phyloP scores from a whole-genome alignment of 345 rosid genomes.

The Eutrema japonicum region DNA sequence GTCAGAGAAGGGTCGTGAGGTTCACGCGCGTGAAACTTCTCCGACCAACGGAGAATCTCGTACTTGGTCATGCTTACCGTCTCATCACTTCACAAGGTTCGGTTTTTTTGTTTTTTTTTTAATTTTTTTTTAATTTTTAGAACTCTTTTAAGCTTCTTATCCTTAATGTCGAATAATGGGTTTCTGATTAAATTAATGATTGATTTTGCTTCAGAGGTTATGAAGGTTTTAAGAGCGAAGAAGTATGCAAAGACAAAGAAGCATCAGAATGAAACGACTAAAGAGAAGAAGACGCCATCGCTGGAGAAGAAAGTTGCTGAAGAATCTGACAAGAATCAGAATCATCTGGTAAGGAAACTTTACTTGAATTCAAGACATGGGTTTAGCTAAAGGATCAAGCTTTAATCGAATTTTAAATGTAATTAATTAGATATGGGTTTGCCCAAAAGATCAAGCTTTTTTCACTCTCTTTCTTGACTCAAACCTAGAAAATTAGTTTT shows the following conservation, averaged over 20 bases:
- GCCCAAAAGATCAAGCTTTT: not conserved
- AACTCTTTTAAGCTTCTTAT: not conserved
- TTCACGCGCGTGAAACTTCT: slow-evolving; percentile 93
- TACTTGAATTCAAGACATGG: not conserved
- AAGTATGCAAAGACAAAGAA: slow-evolving; percentile 69
- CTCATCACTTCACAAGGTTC: slow-evolving; percentile 93
- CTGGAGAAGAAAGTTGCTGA: slow-evolving; percentile 46
- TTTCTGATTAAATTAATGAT: not conserved
- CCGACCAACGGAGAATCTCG: slow-evolving; percentile 75
- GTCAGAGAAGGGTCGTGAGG: slow-evolving; percentile 38
- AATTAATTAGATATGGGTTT: slow-evolving; percentile 13
- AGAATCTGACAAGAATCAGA: slow-evolving; percentile 40
- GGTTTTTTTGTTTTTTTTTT: not conserved
- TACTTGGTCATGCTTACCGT: slow-evolving; percentile 93
- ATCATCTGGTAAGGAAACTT: slow-evolving; percentile 36
- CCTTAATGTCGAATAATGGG: not conserved
- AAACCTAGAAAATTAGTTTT: not conserved
- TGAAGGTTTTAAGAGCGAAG: slow-evolving; percentile 83
- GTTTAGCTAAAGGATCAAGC: slow-evolving; percentile 17
- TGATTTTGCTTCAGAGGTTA: slow-evolving; percentile 60
- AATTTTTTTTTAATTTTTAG: not conserved
- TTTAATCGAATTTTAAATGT: not conserved
- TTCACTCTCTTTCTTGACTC: slow-evolving; percentile 1
- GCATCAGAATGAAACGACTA: slow-evolving; percentile 53
- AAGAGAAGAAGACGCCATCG: slow-evolving; percentile 45